These are phyloP conservation scores for Strigomonas culicis DNA, from an alignment of 208 protist species.

Conservation along the genomic window DNA sequence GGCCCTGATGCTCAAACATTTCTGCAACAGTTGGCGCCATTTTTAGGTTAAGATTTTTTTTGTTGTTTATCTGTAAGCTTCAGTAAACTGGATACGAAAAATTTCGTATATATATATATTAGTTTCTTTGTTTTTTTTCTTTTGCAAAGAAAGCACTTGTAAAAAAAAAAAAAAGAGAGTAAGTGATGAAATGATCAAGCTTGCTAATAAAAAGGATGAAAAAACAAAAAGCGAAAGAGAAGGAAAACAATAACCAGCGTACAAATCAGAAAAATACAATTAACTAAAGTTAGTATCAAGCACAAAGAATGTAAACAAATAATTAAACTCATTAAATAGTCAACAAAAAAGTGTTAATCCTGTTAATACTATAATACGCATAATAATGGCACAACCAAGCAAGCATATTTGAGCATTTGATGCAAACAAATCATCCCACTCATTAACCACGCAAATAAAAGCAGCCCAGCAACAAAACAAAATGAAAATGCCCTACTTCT, in stretches of 20 bases:
- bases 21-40: constrained; percentile 6
- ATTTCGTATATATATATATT: not conserved
- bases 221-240: not conserved
- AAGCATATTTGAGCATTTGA: no score
- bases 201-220: not conserved
- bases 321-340: no score
- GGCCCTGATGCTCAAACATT: constrained; percentile 29
- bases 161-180: constrained; percentile 5
- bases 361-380: no score
- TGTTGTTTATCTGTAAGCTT: not conserved
- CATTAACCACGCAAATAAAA: no score
- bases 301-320: no score
- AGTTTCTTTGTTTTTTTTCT: not conserved
- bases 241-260: constrained; percentile 5
- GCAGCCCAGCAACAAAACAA: no score
- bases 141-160: constrained; percentile 1
- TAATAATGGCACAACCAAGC: no score
- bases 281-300: no score
- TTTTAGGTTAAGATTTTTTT: constrained; percentile 1
- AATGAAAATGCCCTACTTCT: no score
- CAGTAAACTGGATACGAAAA: constrained; percentile 1
- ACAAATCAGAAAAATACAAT: constrained; percentile 3
- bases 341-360: no score
- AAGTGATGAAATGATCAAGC: not conserved
- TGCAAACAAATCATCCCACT: no score